Evolutionary conservation across 2,329 filamentous ascomycete species (phyloP), one percentile per base, ranked within the genome.

Genomic region (Colletotrichum eleusines): DNA sequence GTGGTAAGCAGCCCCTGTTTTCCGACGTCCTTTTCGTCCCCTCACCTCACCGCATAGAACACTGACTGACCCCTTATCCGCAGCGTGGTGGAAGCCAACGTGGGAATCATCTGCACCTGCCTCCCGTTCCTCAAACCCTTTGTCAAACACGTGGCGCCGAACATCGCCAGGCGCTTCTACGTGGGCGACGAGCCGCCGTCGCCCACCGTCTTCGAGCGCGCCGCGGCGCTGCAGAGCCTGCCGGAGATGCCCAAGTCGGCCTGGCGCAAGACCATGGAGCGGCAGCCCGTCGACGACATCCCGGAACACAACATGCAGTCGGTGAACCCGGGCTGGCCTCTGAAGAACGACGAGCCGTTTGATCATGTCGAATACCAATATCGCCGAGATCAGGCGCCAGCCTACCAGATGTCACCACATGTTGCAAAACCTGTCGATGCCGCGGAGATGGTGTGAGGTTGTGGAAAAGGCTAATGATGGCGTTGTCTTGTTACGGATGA

Each of bases 31-130:
- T n/a, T n/a, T n/a, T n/a, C n/a, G n/a, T n/a, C n/a, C n/a, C n/a
- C n/a, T n/a, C n/a, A n/a, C n/a, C n/a, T n/a, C n/a, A n/a, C n/a
- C n/a, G n/a, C n/a, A n/a, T n/a, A n/a, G n/a, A n/a, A n/a, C n/a
- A n/a, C n/a, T n/a, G n/a, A 46, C 14, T 40, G 18, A n/a, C 40
- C 16, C 18, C 5, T 8, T n/a, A n/a, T n/a, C n/a, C 2, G 26
- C 18, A 71, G 69, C 40, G 64, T 72, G 2, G 63, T 72, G 12
- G 71, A 72, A 26, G 71, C 71, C 57, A 72, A 72, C 31, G 51
- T 67, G 4, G 71, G 71, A 46, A 72, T 72, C 26, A 72, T 72
- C 33, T 71, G 71, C 48, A 66, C 71, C 12, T 72, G 71, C 12
- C 63, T 72, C 18, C 71, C 71, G 3, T 70, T 72, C 55, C 62